Conservation (phyloP, 352 stramenopile species). For the Phytophthora ohioensis region DNA sequence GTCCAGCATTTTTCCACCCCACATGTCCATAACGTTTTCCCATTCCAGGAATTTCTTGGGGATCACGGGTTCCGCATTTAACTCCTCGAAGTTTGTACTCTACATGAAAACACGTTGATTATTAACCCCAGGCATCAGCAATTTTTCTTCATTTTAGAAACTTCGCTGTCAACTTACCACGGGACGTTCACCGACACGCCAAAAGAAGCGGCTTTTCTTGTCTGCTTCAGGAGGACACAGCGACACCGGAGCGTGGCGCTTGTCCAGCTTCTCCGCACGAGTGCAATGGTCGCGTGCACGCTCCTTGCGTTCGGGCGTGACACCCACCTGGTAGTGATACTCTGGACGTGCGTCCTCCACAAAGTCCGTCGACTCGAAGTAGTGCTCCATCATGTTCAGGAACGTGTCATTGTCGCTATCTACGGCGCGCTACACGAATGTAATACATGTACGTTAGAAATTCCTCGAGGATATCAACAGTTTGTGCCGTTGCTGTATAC, state of each 20-base stretch:
- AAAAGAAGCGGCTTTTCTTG: constrained; percentile 96
- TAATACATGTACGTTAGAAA: constrained; percentile 9
- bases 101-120: constrained; percentile 10
- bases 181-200: constrained; percentile 88
- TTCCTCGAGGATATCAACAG: background rate
- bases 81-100: constrained; percentile 80
- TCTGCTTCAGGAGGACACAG: constrained; percentile 91
- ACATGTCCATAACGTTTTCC: constrained; percentile 91
- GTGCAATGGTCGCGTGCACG: constrained; percentile 87
- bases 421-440: constrained; percentile 53
- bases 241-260: constrained; percentile 76
- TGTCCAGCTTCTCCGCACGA: constrained; percentile 56
- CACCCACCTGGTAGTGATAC: constrained; percentile 90
- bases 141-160: background rate
- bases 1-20: constrained; percentile 91
- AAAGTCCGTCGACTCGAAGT: constrained; percentile 92
- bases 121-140: constrained; percentile 6
- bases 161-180: constrained; percentile 16
- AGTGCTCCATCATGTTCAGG: constrained; percentile 94
- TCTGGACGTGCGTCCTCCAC: constrained; percentile 89
- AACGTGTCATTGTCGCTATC: constrained; percentile 88
- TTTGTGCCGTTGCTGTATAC: constrained; percentile 23
- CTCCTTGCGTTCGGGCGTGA: constrained; percentile 90
- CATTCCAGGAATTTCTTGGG: constrained; percentile 90
- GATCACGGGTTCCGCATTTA: constrained; percentile 91